Evolutionary conservation across 2,329 filamentous ascomycete genomes (phyloP), one percentile per base, ranked within the genome.

Genomic region (Cercospora sp.): DNA sequence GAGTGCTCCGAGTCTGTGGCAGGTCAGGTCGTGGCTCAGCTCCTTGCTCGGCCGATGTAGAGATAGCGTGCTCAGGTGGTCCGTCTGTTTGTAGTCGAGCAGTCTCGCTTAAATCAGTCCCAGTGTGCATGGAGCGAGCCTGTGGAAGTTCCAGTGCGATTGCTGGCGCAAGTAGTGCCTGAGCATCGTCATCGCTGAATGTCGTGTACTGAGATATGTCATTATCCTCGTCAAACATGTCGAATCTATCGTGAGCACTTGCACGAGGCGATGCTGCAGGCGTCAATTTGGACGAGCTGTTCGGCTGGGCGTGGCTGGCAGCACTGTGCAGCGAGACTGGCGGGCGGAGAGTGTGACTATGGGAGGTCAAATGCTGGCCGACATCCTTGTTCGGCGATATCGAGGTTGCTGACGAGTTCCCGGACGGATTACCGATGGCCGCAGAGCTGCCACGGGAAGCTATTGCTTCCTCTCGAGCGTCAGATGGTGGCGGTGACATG

Each of bases 231-330:
- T 66, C 63, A 34, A 66, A 53, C 77, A 77, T 64, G 71, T 73
- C 75, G 32, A 68, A 63, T 6, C 72, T 68, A 57, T 73, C 69
- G 37, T 64, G 61, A 10, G 30, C 58, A 13, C 61, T 64, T 21
- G 61, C 51, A 18, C 49, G 28, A 21, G 32, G 49, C n/a, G 61
- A 57, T 13, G 28, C 24, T 51, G 18, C 13, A 30, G 71, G 63
- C 28, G 68, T 51, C 16, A 69, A 53, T 62, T 78, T 78, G 62
- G 82, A 79, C 3, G 80, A 80, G 67, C 80, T 82, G 72, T 82
- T 83, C 68, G 80, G 78, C 55, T 82, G 80, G 18, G 80, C 77
- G 71, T 75, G 81, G 13, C 75, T 75, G 18, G 78, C 80, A 30
- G 79, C 51, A 18, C 65, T 66, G 7, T 66, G 40, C 16, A 66